Conservation (phyloP, 2,329 filamentous ascomycete species). For the Aspergillus sojae region DNA sequence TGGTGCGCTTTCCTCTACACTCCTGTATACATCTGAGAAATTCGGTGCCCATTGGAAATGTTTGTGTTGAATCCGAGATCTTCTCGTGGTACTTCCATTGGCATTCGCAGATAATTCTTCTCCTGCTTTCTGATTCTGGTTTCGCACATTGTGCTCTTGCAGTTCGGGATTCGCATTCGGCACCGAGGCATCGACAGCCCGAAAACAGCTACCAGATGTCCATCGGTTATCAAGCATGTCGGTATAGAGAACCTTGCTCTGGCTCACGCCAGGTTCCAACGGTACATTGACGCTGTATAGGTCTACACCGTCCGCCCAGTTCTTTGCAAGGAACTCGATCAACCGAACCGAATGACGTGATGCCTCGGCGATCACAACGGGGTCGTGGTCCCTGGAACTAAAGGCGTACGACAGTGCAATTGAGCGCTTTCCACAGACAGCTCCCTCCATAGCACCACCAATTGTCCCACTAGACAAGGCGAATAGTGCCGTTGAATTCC, state of each 20-base stretch:
- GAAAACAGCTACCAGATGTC: conserved; percentile 81
- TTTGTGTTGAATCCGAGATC: conserved; percentile 68
- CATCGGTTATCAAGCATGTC: conserved; percentile 89
- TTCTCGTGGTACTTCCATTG: conserved; percentile 28
- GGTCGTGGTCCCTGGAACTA: conserved; percentile 81
- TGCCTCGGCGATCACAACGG: conserved; percentile 75
- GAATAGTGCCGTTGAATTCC: conserved; percentile 80
- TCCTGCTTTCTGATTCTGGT: conserved; percentile 56
- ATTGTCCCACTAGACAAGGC: conserved; percentile 76
- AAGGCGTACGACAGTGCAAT: conserved; percentile 92
- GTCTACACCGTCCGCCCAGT: conserved; percentile 75
- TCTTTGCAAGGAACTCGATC: conserved; percentile 74
- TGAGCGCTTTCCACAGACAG: conserved; percentile 67
- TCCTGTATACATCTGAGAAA: conserved; percentile 84
- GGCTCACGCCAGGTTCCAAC: conserved; percentile 73
- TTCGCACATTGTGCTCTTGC: conserved; percentile 74
- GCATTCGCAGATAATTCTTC: conserved; percentile 28
- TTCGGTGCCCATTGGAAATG: conserved; percentile 94
- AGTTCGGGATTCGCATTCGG: conserved; percentile 63
- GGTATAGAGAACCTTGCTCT: conserved; percentile 77
- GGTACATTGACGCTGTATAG: conserved; percentile 94
- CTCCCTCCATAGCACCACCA: conserved; percentile 76
- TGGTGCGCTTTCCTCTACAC: conserved; percentile 75
- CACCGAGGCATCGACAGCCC: conserved; percentile 69
- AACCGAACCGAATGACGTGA: conserved; percentile 73